Evolutionary conservation across 2,329 filamentous ascomycete genomes (phyloP), one percentile per base, ranked within the genome.

Genomic region (Mollisiaceae sp.): DNA sequence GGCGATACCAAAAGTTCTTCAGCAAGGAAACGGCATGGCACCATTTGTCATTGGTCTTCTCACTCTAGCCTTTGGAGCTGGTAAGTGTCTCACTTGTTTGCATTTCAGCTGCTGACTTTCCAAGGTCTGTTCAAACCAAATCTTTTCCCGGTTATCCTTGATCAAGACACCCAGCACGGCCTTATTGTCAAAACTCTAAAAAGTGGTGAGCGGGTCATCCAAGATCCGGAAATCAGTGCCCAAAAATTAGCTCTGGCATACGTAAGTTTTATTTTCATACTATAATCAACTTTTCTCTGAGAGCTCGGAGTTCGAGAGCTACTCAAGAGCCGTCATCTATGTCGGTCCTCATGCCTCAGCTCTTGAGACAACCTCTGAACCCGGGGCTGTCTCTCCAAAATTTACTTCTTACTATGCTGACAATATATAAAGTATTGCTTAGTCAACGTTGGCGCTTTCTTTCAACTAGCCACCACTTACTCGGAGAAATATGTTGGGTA

Each of bases 381-480:
- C 27, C 27, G 27, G 27, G 6, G 3, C 27, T 32, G 3, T 32
- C 27, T 32, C 3, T 32, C 6, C 27, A 32, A 6, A 6, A 32
- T 32, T 32, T 3, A 32, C 27, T 32, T 6, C 6, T 32, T 32
- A 32, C 27, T 32, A 32, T 32, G 6, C 27, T 32, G 6, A 32
- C 27, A 32, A 32, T 3, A 32, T 32, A 32, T 3, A 32, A 32
- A 32, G 27, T 92, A 92, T 78, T 80, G 90, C 63, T 83, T 89
- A 71, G 88, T 91, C 79, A 91, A 91, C 74, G 73, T 90, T 14
- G 90, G 90, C 43, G 85, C 87, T 24, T 70, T 73, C 62, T 74
- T 82, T 50, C 85, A 82, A 60, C 64, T 80, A 18, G 76, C 78
- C 5, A 80, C 78, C 2, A 74, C 76, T 0, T 82, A 81, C 32